Percentiles rank a stretch among this genome's conserved stretches.
Evolutionary conservation across 2,329 filamentous ascomycete species (phyloP).

Genomic region (Sclerotinia minor): DNA sequence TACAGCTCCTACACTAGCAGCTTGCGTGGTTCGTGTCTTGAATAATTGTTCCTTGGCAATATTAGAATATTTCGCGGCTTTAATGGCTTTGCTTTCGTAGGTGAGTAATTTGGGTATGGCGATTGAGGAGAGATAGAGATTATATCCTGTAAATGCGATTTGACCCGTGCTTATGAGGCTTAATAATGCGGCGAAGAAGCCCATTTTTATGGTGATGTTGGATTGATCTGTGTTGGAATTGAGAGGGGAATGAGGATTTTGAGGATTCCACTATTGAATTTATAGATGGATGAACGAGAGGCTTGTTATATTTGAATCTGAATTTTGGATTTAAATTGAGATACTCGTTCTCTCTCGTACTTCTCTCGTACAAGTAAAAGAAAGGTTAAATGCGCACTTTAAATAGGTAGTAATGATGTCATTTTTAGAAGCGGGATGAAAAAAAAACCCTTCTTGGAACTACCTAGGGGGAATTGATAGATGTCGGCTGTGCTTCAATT

Average conservation of each 20-base stretch:
- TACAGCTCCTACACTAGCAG: conserved; percentile 26
- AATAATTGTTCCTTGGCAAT: conserved; percentile 46
- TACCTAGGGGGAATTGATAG: neutral
- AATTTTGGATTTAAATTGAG: neutral
- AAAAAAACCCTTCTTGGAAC: neutral
- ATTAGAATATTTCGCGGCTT: conserved; percentile 48
- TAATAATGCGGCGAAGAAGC: conserved; percentile 3
- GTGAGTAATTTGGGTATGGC: conserved; percentile 48
- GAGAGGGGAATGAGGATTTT: neutral
- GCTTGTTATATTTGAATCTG: neutral
- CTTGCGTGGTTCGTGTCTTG: conserved; percentile 49
- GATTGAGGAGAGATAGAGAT: conserved; percentile 46
- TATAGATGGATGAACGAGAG: neutral
- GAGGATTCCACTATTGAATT: neutral
- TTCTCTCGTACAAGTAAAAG: no score
- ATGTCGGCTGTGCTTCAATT: no score
- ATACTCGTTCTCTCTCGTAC: no score
- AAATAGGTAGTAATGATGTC: neutral
- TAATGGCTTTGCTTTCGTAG: conserved; percentile 49
- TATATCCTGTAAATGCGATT: conserved; percentile 46
- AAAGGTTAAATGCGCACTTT: no score
- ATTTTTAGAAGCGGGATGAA: conserved; percentile 3
- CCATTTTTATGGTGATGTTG: neutral
- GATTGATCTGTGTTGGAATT: neutral
- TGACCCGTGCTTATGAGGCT: conserved; percentile 37